A percentile compares a stretch with the other conserved stretches of the same genome.
Evolutionary conservation across 2,329 filamentous ascomycete species (phyloP).

Genomic region (Aspergillus quadricinctus): DNA sequence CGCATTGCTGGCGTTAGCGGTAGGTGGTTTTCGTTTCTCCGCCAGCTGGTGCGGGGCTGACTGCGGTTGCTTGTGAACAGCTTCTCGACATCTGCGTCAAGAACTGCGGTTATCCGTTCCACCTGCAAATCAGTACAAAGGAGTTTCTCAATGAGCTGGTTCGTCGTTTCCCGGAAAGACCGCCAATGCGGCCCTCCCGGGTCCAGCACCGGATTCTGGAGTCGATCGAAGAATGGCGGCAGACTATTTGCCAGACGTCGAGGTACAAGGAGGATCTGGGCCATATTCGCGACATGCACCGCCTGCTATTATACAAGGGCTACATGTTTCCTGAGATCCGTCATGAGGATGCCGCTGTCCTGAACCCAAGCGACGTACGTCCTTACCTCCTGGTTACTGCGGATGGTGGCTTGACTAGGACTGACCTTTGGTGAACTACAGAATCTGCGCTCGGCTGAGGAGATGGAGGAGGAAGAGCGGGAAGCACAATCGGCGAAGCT

Average conservation of each 20-base stretch:
- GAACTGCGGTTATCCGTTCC: constrained; percentile 98
- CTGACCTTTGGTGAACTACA: constrained; percentile 39
- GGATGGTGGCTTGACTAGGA: neutral
- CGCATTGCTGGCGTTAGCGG: constrained; percentile 75
- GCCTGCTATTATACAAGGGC: constrained; percentile 91
- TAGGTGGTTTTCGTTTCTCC: constrained; percentile 34
- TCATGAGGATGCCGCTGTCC: constrained; percentile 87
- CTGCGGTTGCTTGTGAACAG: constrained; percentile 32
- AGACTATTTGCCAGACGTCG: constrained; percentile 97
- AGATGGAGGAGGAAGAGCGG: constrained; percentile 96
- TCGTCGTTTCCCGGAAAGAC: constrained; percentile 88
- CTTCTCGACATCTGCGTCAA: constrained; percentile 98
- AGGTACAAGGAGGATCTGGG: constrained; percentile 96
- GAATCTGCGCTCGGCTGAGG: constrained; percentile 93
- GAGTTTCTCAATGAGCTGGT: constrained; percentile 99
- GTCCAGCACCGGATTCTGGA: constrained; percentile 92
- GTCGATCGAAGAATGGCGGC: constrained; percentile 95
- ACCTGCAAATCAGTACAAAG: constrained; percentile 97
- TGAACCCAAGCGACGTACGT: constrained; percentile 94
- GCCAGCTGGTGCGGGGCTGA: constrained; percentile 11
- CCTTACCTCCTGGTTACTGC: neutral
- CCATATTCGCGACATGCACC: constrained; percentile 96
- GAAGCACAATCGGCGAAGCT: constrained; percentile 97
- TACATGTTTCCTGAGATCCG: constrained; percentile 92
- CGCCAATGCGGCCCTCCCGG: constrained; percentile 76